Evolutionary conservation across 2,329 filamentous ascomycete species (phyloP), one percentile per base, ranked within the genome.

Genomic region (Xylariaceae sp.): DNA sequence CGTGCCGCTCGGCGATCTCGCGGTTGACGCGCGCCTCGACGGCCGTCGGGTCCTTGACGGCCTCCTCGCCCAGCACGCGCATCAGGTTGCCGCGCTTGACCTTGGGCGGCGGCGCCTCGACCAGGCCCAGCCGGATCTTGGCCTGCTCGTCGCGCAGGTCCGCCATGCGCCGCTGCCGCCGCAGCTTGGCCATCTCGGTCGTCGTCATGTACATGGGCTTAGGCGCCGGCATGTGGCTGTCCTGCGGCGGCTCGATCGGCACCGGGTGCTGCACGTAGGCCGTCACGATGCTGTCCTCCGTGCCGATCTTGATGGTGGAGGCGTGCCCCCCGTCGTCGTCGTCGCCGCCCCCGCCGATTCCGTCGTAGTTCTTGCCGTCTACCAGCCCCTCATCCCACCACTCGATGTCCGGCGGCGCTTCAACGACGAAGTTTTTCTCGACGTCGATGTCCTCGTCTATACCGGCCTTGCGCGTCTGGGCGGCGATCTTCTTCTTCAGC

Each of bases 71-170:
- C 36, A 95, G 71, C 19, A 98, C 92, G 37, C 89, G 82, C 92
- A 98, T 98, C 55, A 98, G 75, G 58, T 98, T 98, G 37, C 83
- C 85, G 60, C 93, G 93, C 64, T 95, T 96, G 47, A 98, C 87
- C 61, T 96, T 98, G 9, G 92, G 90, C 17, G 89, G 83, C 18
- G 89, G 88, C 14, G 90, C 86, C 3, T 89, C 87, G 39, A 90
- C 82, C 11, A 98, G 71, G 14, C 92, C 92, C 9, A 98, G 68
- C 38, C 90, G 76, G 42, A 96, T 92, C 65, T 98, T 96, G 23
- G 90, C 89, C 61, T 98, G 92, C 54, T 89, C 81, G 60, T 98
- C 93, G 58, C 96, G 96, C 43, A 94, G 68, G 43, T 95, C 87
- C 25, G 85, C 89, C 76, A 90, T 90, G 44, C 93, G 79, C 35